Percentiles rank a stretch among this genome's conserved stretches.
Evolutionary conservation across 805 yeast species (phyloP).

Genomic region (Lachancea thermotolerans): DNA sequence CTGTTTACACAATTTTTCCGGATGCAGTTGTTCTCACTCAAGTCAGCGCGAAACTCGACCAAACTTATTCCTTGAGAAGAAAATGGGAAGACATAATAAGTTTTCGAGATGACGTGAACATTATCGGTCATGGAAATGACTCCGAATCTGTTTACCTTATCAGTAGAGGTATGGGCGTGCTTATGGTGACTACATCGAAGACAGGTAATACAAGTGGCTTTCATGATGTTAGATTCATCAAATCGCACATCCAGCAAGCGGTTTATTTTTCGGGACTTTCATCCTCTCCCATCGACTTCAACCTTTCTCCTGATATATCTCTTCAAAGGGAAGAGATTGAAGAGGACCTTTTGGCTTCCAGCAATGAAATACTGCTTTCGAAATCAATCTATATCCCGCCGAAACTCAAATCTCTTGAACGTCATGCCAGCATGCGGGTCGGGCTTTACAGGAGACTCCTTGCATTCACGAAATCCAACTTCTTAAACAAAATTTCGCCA

Average conservation of each 20-base stretch:
- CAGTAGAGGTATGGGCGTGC: slow-evolving; percentile 52
- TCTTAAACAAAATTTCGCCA: slow-evolving; percentile 32
- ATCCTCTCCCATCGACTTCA: slow-evolving; percentile 39
- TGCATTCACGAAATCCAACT: slow-evolving; percentile 40
- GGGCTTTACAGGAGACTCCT: slow-evolving; percentile 40
- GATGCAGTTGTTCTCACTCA: slow-evolving; percentile 64
- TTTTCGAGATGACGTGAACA: slow-evolving; percentile 44
- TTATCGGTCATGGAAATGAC: slow-evolving; percentile 58
- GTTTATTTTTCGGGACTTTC: slow-evolving; percentile 49
- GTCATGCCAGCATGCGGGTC: slow-evolving; percentile 46
- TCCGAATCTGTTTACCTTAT: slow-evolving; percentile 40
- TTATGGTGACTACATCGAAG: slow-evolving; percentile 42
- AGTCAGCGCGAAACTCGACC: slow-evolving; percentile 36
- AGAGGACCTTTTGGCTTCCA: slow-evolving; percentile 43
- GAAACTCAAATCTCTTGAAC: slow-evolving; percentile 42
- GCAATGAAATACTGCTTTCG: slow-evolving; percentile 51
- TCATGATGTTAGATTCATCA: slow-evolving; percentile 37
- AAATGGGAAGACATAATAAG: slow-evolving; percentile 80
- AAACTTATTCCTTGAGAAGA: slow-evolving; percentile 31
- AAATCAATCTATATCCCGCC: slow-evolving; percentile 52
- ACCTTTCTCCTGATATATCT: slow-evolving; percentile 38
- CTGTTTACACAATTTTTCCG: slow-evolving; percentile 55
- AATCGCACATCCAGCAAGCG: slow-evolving; percentile 79
- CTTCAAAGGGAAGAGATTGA: slow-evolving; percentile 42
- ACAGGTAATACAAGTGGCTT: slow-evolving; percentile 21